phyloP scores from a whole-genome alignment of 2,329 filamentous ascomycete genomes.

The Hypoxylon sp. region DNA sequence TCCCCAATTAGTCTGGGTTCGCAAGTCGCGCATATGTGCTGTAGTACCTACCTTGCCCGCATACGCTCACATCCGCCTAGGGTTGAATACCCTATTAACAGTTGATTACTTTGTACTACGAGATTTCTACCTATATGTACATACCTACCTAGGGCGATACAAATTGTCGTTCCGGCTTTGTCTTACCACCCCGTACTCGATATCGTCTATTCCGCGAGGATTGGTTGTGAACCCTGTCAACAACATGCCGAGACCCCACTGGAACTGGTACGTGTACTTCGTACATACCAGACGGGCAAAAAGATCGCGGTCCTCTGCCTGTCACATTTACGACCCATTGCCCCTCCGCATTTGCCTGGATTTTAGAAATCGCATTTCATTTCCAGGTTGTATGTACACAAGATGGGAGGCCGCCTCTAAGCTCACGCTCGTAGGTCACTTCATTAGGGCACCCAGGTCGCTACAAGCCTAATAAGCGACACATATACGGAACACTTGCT shows the following conservation, averaged over 20 bases:
- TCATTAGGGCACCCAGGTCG: background rate
- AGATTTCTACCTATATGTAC: conserved; percentile 18
- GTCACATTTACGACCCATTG: conserved; percentile 20
- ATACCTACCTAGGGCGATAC: conserved; percentile 27
- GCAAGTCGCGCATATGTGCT: conserved; percentile 34
- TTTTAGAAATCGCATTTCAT: conserved; percentile 33
- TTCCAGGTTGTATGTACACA: conserved; percentile 18
- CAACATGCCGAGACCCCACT: conserved; percentile 37
- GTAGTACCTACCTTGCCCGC: conserved; percentile 31
- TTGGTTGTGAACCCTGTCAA: conserved; percentile 40
- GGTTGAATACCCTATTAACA: conserved; percentile 35
- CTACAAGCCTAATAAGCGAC: conserved; percentile 10
- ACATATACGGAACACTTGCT: conserved; percentile 1
- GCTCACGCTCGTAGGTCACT: conserved; percentile 14
- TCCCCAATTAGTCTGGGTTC: conserved; percentile 40
- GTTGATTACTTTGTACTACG: conserved; percentile 13
- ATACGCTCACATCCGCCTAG: conserved; percentile 23
- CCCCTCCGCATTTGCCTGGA: conserved; percentile 29
- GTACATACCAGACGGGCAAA: conserved; percentile 28
- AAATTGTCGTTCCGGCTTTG: conserved; percentile 29
- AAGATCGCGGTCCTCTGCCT: conserved; percentile 28
- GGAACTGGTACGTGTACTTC: conserved; percentile 34
- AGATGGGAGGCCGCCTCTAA: conserved; percentile 18
- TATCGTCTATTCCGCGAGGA: conserved; percentile 19
- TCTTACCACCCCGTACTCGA: conserved; percentile 38